phyloP scores from a whole-genome alignment of 345 rosid genomes.

The Sisymbrium irio region DNA sequence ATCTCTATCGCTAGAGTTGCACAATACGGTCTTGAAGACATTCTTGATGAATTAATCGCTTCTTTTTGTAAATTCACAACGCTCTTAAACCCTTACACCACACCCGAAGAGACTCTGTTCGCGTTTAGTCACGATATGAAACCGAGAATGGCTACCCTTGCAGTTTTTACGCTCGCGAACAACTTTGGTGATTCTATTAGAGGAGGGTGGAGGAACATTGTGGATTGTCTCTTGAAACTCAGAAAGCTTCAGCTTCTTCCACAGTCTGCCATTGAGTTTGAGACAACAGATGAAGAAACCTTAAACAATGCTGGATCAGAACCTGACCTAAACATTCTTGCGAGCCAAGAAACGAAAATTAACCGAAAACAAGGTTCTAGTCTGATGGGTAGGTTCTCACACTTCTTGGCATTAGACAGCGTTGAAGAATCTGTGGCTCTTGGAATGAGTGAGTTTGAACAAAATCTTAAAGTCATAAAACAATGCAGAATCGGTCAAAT shows the following conservation, averaged over 20 bases:
- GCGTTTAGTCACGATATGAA: conserved; percentile 80
- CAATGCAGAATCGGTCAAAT: conserved; percentile 78
- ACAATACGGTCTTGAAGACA: conserved; percentile 76
- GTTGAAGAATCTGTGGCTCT: conserved; percentile 70
- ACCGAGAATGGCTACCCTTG: conserved; percentile 88
- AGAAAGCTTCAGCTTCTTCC: conserved; percentile 89
- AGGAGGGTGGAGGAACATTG: conserved; percentile 91
- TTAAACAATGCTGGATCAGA: conserved; percentile 45
- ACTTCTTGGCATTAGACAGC: conserved; percentile 69
- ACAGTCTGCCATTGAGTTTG: conserved; percentile 62
- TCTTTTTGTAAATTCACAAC: conserved; percentile 85
- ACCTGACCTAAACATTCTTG: conserved; percentile 31
- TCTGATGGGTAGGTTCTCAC: conserved; percentile 60
- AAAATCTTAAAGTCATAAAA: conserved; percentile 74
- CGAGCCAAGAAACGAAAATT: conserved; percentile 44
- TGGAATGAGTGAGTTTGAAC: conserved; percentile 87
- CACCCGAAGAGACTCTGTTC: conserved; percentile 82
- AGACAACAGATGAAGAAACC: conserved; percentile 30
- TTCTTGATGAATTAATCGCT: conserved; percentile 82
- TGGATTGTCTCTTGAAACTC: conserved; percentile 83
- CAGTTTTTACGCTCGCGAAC: conserved; percentile 81
- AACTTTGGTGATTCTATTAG: conserved; percentile 70
- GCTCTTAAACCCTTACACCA: conserved; percentile 77
- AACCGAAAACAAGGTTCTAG: conserved; percentile 39
- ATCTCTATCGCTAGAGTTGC: conserved; percentile 80